phyloP scores from a whole-genome alignment of 768 basidiomycete species.

The Dacryopinax primogenitus region DNA sequence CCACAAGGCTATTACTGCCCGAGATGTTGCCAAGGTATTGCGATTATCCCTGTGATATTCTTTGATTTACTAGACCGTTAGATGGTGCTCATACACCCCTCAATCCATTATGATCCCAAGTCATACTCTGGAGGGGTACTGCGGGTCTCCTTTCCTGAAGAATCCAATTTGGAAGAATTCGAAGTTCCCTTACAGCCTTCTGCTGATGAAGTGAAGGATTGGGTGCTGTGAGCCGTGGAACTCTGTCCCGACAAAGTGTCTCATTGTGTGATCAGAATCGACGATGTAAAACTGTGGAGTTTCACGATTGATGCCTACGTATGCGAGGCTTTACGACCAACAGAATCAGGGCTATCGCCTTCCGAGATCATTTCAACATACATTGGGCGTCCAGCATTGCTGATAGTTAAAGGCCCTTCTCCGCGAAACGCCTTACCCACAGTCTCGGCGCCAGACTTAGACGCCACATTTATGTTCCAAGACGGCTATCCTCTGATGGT shows the following conservation, averaged over 20 bases:
- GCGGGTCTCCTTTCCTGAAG: constrained; percentile 46
- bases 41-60: neutral
- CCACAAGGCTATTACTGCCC: constrained; percentile 50
- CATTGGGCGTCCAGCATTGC: constrained; percentile 46
- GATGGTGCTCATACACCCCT: constrained; percentile 57
- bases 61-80: constrained; percentile 21
- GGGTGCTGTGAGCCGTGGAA: constrained; percentile 41
- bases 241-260: neutral
- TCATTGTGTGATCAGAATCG: constrained; percentile 32
- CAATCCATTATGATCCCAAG: constrained; percentile 36
- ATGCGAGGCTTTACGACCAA: constrained; percentile 32
- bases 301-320: constrained; percentile 53
- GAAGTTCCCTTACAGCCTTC: constrained; percentile 46
- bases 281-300: constrained; percentile 41
- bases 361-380: constrained; percentile 49
- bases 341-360: constrained; percentile 28
- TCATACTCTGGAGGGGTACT: constrained; percentile 39
- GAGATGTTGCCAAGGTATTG: constrained; percentile 46
- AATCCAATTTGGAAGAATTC: constrained; percentile 45
- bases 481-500: constrained; percentile 61
- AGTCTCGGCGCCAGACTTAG: constrained; percentile 41
- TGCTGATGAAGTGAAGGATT: constrained; percentile 35
- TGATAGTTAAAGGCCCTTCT: constrained; percentile 53
- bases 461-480: constrained; percentile 40
- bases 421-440: constrained; percentile 43